Evolutionary conservation across 2,329 filamentous ascomycete genomes (phyloP).

Genomic region (Arthrinium puccinioides): DNA sequence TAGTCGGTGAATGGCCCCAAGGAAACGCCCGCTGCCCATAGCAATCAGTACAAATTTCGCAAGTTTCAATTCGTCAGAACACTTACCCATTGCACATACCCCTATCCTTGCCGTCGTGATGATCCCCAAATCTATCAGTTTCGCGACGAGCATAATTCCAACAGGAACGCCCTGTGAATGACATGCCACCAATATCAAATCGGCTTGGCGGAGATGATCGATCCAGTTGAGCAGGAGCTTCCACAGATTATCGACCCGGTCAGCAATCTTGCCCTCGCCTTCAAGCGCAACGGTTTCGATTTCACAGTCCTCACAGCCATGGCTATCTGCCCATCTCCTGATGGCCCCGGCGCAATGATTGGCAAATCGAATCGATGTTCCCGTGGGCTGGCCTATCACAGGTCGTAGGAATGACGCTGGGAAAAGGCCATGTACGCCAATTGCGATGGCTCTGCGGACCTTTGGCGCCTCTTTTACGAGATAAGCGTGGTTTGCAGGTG

Average conservation of each 20-base stretch:
- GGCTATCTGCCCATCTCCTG: conserved; percentile 68
- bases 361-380: conserved; percentile 89
- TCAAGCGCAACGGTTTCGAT: conserved; percentile 93
- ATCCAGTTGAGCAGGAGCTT: conserved; percentile 93
- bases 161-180: conserved; percentile 96
- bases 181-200: conserved; percentile 86
- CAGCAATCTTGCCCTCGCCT: conserved; percentile 85
- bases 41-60: not conserved
- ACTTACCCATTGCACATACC: conserved; percentile 66
- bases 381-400: conserved; percentile 89
- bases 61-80: not conserved
- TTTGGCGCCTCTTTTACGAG: conserved; percentile 61
- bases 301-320: conserved; percentile 67
- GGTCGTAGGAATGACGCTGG: conserved; percentile 81
- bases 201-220: conserved; percentile 77
- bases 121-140: conserved; percentile 84
- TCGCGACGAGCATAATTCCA: conserved; percentile 83
- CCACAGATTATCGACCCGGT: conserved; percentile 89
- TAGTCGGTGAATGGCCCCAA: conserved; percentile 90
- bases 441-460: conserved; percentile 81
- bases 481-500: conserved; percentile 62
- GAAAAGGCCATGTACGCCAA: conserved; percentile 92
- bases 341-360: conserved; percentile 81
- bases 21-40: conserved; percentile 67
- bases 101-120: conserved; percentile 71